Evolutionary conservation across 192 early-diverging fungal species (phyloP).

Genomic region (Coemansia sp.): DNA sequence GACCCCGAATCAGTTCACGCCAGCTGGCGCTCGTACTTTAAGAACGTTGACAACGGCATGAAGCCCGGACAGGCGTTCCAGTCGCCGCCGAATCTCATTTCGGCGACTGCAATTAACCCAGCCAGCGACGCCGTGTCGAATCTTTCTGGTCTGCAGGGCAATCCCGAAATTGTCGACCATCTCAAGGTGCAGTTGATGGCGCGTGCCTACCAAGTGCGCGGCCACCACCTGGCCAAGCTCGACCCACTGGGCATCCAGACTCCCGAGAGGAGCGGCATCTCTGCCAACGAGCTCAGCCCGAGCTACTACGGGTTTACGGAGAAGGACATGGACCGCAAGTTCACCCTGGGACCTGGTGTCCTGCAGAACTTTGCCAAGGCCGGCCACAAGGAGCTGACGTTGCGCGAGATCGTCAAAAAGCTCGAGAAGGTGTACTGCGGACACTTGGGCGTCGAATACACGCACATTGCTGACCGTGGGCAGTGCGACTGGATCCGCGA

Average conservation of each 20-base stretch:
- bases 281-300: slow-evolving; percentile 82
- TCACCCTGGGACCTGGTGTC: slow-evolving; percentile 93
- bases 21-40: slow-evolving; percentile 98
- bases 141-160: slow-evolving; percentile 55
- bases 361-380: slow-evolving; percentile 81
- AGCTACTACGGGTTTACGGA: slow-evolving; percentile 95
- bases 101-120: slow-evolving; percentile 64
- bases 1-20: slow-evolving; percentile 92
- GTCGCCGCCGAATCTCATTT: slow-evolving; percentile 79
- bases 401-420: slow-evolving; percentile 87
- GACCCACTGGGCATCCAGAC: slow-evolving; percentile 90
- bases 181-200: slow-evolving; percentile 98
- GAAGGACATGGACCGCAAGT: slow-evolving; percentile 88
- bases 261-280: slow-evolving; percentile 55
- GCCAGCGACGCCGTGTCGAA: slow-evolving; percentile 58
- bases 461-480: slow-evolving; percentile 94
- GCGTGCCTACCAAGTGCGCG: slow-evolving; percentile 95
- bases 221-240: slow-evolving; percentile 93
- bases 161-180: slow-evolving; percentile 89
- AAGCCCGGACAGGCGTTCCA: slow-evolving; percentile 74
- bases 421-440: slow-evolving; percentile 90
- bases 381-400: slow-evolving; percentile 73
- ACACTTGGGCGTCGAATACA: slow-evolving; percentile 96
- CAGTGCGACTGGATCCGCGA: slow-evolving; percentile 97
- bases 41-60: slow-evolving; percentile 70